Evolutionary conservation across 176 grass and related monocot species (phyloP).

Genomic region (Hsuehochloa calcarea): DNA sequence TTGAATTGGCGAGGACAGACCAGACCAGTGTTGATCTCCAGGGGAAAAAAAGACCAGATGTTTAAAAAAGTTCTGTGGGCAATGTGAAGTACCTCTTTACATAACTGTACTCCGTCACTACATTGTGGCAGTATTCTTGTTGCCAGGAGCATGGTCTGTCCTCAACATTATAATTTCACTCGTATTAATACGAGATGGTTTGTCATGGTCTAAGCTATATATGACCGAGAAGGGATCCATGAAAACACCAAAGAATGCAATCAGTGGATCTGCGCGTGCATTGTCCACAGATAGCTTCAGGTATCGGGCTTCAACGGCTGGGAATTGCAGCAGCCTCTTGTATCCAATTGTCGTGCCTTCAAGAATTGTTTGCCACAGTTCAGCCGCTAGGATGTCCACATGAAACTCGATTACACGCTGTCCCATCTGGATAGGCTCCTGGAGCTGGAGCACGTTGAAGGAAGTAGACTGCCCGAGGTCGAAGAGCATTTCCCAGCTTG

Average conservation of each 20-base stretch:
- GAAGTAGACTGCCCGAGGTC: constrained; percentile 46
- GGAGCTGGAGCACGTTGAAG: constrained; percentile 80
- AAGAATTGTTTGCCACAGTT: constrained; percentile 54
- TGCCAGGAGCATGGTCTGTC: constrained; percentile 17
- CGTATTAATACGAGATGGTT: constrained; percentile 11
- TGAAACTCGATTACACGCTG: constrained; percentile 81
- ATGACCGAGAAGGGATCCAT: constrained; percentile 51
- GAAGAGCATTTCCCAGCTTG: constrained; percentile 59
- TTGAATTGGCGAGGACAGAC: background rate
- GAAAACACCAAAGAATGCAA: constrained; percentile 74
- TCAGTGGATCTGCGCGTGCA: constrained; percentile 63
- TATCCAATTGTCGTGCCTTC: constrained; percentile 77
- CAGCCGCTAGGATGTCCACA: constrained; percentile 50
- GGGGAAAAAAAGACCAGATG: background rate
- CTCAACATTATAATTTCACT: constrained; percentile 32
- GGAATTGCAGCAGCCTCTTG: constrained; percentile 76
- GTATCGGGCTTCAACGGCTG: constrained; percentile 34
- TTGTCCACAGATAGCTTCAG: constrained; percentile 56
- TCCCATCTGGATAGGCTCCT: constrained; percentile 95
- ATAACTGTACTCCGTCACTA: constrained; percentile 1
- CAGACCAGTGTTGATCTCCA: background rate
- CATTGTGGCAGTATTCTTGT: constrained; percentile 40
- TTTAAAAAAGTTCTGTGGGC: background rate
- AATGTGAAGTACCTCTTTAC: background rate
- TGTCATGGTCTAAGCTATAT: constrained; percentile 33